Evolutionary conservation across 2,329 filamentous ascomycete genomes (phyloP).

Genomic region (Colletotrichum viniferum): DNA sequence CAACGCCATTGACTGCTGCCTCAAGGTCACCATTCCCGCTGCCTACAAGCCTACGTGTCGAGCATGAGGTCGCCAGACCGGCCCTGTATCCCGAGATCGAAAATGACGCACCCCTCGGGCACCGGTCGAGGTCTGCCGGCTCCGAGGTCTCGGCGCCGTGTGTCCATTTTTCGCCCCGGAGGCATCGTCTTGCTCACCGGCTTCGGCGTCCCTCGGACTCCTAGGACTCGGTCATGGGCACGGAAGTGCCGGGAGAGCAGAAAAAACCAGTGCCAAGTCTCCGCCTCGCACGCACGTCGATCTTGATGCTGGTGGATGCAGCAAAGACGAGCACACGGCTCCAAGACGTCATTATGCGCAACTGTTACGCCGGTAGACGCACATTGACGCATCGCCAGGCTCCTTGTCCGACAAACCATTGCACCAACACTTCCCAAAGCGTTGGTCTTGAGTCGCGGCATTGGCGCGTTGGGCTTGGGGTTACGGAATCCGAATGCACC

Average conservation of each 20-base stretch:
- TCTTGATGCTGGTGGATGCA: neutral
- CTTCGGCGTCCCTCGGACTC: neutral
- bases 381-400: neutral
- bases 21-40: neutral
- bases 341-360: conserved; percentile 11
- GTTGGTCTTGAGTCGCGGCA: neutral
- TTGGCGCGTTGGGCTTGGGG: neutral
- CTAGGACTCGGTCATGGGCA: neutral
- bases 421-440: neutral
- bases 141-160: neutral
- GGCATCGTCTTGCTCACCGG: neutral
- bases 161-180: neutral
- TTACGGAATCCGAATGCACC: neutral
- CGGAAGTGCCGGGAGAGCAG: neutral
- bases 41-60: neutral
- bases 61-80: neutral
- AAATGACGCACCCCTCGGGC: neutral
- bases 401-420: neutral
- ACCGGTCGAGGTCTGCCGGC: neutral
- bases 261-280: neutral
- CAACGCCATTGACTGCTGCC: neutral
- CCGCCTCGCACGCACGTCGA: neutral
- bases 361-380: neutral
- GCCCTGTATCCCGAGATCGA: neutral
- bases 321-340: neutral